phyloP scores from a whole-genome alignment of 2,329 filamentous ascomycete genomes.

The Chaetomiaceae sp. region DNA sequence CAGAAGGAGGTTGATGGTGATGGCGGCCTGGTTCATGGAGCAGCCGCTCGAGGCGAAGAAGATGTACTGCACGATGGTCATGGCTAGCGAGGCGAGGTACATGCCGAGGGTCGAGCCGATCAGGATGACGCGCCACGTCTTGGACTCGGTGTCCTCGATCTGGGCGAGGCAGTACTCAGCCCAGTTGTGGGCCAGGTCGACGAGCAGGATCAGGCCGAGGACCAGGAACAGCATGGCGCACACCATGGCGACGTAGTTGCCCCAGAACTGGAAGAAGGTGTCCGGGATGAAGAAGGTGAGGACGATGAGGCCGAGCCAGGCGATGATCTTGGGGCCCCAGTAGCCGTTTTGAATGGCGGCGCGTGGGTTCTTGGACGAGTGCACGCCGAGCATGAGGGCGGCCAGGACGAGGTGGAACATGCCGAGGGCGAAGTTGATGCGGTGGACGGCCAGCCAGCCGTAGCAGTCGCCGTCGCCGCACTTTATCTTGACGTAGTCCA shows the following conservation, averaged over 20 bases:
- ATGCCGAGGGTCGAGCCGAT: conserved; percentile 91
- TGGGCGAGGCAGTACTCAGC: conserved; percentile 92
- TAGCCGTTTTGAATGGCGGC: conserved; percentile 95
- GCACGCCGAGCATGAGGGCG: conserved; percentile 78
- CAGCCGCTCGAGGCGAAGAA: conserved; percentile 84
- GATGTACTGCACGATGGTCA: conserved; percentile 96
- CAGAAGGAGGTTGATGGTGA: conserved; percentile 86
- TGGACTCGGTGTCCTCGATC: conserved; percentile 85
- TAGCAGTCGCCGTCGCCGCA: conserved; percentile 89
- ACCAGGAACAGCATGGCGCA: conserved; percentile 92
- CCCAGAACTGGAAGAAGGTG: conserved; percentile 90
- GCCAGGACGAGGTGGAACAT: conserved; percentile 89
- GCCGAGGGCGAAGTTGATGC: conserved; percentile 96
- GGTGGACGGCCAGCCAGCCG: conserved; percentile 92
- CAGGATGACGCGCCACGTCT: conserved; percentile 76
- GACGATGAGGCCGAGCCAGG: conserved; percentile 82
- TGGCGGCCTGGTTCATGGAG: conserved; percentile 93
- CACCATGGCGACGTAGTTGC: conserved; percentile 84
- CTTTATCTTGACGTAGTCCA: conserved; percentile 94
- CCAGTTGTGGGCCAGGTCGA: conserved; percentile 95
- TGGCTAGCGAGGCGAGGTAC: conserved; percentile 84
- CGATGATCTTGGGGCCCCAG: conserved; percentile 93
- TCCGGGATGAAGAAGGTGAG: conserved; percentile 95
- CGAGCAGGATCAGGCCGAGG: conserved; percentile 83
- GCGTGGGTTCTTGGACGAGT: conserved; percentile 79